Evolutionary conservation across 441 rosid species (phyloP), one percentile per base, ranked within the genome.

Genomic region (Gossypium schwendimanii): DNA sequence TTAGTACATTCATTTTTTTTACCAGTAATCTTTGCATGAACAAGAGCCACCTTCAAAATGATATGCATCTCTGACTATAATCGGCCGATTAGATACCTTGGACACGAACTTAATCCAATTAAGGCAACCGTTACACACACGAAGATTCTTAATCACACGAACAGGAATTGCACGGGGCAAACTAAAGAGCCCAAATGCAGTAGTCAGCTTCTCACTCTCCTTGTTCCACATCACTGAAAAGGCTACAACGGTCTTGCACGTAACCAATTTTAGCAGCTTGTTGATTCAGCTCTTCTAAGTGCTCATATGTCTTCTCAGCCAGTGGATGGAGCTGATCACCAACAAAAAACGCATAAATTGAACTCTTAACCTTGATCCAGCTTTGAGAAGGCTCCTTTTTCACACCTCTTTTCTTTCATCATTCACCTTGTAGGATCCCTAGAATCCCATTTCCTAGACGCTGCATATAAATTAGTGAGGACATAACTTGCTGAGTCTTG

Each of bases 371-470:
- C 79, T 87, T 90, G 44, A 89, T 85, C 94, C 90, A 87, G 78
- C 91, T 89, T 63, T 71, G 90, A n/a, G 91, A 91, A n/a, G 91
- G 89, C 76, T 89, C 89, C 87, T 89, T 89, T 84, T 81, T 87
- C 70, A 89, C 86, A 15, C 87, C 92, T 70, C 84, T 86, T 59
- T 79, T 28, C 81, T 80, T 85, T 89, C 92, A 89, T 89, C 81
- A 78, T 77, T 61, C 75, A 78, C 82, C 94, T 84, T 53, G 87
- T 78, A 18, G 11, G 77, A 75, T 85, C 86, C 62, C 87, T 82
- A 59, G 70, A 82, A 75, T 80, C 84, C 96, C 94, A 91, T 76
- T 85, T 85, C 54, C 70, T 80, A 49, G 82, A 78, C 75, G 65
- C 84, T 0, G 90, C 89, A 71, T 85, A 89, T 17, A 87, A 72